Percentiles rank a stretch among this genome's conserved stretches.
phyloP scores from a whole-genome alignment of 345 rosid genomes.

The Eucalyptus cloeziana region DNA sequence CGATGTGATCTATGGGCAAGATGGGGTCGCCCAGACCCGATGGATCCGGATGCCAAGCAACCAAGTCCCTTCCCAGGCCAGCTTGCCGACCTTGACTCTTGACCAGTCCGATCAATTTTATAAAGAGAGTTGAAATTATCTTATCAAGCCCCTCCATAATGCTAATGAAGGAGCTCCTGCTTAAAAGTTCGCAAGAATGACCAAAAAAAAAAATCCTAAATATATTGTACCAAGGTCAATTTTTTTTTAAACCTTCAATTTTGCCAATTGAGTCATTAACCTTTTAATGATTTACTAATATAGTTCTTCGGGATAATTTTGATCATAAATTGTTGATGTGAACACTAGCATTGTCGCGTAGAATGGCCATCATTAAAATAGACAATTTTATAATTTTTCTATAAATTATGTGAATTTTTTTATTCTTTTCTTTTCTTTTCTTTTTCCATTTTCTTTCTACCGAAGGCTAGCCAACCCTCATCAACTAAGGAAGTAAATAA shows the following conservation, averaged over 20 bases:
- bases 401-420: neutral
- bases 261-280: neutral
- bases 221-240: no score
- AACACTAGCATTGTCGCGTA: rapidly evolving
- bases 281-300: no score
- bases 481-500: no score
- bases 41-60: neutral
- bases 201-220: neutral
- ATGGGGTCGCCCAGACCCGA: neutral
- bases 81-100: neutral
- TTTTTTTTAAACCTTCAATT: no score
- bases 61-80: neutral
- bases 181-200: neutral
- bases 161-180: neutral
- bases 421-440: no score
- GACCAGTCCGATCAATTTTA: neutral
- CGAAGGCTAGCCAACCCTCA: neutral
- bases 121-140: neutral
- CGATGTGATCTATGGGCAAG: neutral
- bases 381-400: no score
- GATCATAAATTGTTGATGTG: neutral
- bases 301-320: neutral
- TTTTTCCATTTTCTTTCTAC: no score
- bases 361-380: no score
- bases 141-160: neutral